phyloP scores from a whole-genome alignment of 2,329 filamentous ascomycete genomes.

The Dactylellina haptotyla region DNA sequence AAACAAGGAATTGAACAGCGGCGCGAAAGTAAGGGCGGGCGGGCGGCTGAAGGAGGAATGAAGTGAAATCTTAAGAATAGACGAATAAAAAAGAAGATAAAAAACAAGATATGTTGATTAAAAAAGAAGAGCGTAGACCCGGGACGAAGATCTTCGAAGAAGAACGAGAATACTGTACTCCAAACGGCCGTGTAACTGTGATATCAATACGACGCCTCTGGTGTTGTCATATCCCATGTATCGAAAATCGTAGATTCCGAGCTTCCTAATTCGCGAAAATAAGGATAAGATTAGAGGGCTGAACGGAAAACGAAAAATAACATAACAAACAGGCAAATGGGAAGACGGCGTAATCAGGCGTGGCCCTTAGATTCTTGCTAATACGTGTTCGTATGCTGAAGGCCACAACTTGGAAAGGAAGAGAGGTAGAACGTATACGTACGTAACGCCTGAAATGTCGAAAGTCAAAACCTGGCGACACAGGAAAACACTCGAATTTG shows the following conservation, averaged over 20 bases:
- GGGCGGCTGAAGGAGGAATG: background rate
- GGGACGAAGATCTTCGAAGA: background rate
- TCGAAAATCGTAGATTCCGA: background rate
- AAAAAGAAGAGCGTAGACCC: background rate
- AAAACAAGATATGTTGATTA: background rate
- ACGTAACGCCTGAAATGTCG: too few species aligned
- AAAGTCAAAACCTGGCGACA: too few species aligned
- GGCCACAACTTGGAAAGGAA: background rate
- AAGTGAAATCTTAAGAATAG: background rate
- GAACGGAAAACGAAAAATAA: conserved; percentile 1
- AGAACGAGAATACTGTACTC: background rate
- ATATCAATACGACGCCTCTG: conserved; percentile 1
- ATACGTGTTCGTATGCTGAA: background rate
- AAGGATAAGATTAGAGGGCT: background rate
- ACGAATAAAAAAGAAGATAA: background rate
- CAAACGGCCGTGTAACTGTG: conserved; percentile 1
- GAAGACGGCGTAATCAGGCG: background rate
- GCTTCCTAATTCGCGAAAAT: conserved; percentile 3
- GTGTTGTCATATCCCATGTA: background rate
- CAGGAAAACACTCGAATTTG: too few species aligned
- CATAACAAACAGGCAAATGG: background rate
- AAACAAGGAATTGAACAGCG: background rate
- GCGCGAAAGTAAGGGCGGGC: background rate
- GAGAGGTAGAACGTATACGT: too few species aligned
- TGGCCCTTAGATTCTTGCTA: background rate